phyloP scores from a whole-genome alignment of 2,329 filamentous ascomycete genomes.

The Anthostomella pinea region DNA sequence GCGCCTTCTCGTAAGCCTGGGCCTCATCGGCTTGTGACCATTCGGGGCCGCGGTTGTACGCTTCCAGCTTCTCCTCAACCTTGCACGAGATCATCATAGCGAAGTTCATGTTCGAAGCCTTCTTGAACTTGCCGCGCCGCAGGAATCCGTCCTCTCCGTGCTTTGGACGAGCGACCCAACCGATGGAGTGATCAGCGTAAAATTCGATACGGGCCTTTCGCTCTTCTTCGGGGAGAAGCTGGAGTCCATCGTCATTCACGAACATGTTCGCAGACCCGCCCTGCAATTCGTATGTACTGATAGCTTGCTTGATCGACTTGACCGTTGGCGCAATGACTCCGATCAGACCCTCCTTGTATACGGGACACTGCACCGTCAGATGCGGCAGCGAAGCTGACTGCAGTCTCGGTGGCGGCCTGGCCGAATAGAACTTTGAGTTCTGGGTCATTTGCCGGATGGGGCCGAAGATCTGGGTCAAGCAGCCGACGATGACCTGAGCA shows the following conservation, averaged over 20 bases:
- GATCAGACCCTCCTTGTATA: conserved; percentile 79
- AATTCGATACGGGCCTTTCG: conserved; percentile 63
- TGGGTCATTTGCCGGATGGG: conserved; percentile 68
- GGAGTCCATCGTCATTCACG: conserved; percentile 72
- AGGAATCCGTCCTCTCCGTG: conserved; percentile 62
- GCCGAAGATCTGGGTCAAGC: conserved; percentile 71
- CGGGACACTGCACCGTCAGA: conserved; percentile 80
- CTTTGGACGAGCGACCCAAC: conserved; percentile 65
- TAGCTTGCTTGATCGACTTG: conserved; percentile 73
- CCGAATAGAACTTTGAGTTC: conserved; percentile 83
- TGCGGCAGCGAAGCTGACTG: conserved; percentile 60
- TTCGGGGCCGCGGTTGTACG: conserved; percentile 41
- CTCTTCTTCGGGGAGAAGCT: conserved; percentile 62
- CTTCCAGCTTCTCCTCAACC: conserved; percentile 57
- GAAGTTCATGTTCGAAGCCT: conserved; percentile 76
- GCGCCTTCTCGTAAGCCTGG: conserved; percentile 47
- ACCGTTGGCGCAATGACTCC: conserved; percentile 76
- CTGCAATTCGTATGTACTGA: conserved; percentile 73
- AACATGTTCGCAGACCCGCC: conserved; percentile 78
- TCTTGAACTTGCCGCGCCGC: conserved; percentile 63
- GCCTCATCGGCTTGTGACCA: conserved; percentile 44
- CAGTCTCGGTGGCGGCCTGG: conserved; percentile 62
- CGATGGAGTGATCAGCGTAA: conserved; percentile 66
- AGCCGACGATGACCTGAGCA: conserved; percentile 73
- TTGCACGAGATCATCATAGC: conserved; percentile 59